These are phyloP conservation scores for Setaria viridis DNA, from an alignment of 202 grass and related monocot genomes.

Conservation along the genomic window DNA sequence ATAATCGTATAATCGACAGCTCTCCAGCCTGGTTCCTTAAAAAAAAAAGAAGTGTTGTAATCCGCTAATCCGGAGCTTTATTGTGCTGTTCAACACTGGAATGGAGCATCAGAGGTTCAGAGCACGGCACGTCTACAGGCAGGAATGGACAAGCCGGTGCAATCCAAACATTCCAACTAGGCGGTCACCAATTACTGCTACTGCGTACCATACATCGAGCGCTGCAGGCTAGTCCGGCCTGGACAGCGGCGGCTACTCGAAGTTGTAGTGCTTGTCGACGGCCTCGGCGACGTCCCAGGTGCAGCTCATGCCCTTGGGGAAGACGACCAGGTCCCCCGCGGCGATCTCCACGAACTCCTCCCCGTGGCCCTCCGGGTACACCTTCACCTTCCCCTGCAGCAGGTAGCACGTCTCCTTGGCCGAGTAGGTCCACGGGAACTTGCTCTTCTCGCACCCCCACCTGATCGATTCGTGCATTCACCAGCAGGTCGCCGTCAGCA, in stretches of 20 bases:
- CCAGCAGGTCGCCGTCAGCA: not conserved
- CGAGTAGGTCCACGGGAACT: constrained; percentile 84
- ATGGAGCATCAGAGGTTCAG: not conserved
- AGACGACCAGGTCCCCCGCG: constrained; percentile 83
- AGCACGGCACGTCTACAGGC: constrained; percentile 4
- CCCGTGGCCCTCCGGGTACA: constrained; percentile 78
- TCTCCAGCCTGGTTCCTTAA: no score
- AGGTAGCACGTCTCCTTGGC: constrained; percentile 97
- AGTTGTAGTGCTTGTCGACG: constrained; percentile 92
- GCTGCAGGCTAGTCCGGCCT: not conserved
- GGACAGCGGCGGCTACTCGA: constrained; percentile 52
- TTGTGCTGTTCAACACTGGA: not conserved
- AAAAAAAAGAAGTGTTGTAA: not conserved
- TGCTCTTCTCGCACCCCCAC: constrained; percentile 80
- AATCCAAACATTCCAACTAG: not conserved
- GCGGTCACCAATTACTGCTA: not conserved
- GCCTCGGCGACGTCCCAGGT: constrained; percentile 82
- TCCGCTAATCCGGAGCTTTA: constrained; percentile 23
- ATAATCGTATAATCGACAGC: no score
- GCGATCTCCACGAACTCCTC: constrained; percentile 81
- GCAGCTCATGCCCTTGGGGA: constrained; percentile 91
- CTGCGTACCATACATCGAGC: constrained; percentile 1
- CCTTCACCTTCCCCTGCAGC: constrained; percentile 93
- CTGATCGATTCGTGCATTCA: constrained; percentile 32
- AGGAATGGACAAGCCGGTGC: not conserved